Base-by-base conservation (phyloP, 2,329 filamentous ascomycete genomes). In the Cladorrhinum sp. region DNA sequence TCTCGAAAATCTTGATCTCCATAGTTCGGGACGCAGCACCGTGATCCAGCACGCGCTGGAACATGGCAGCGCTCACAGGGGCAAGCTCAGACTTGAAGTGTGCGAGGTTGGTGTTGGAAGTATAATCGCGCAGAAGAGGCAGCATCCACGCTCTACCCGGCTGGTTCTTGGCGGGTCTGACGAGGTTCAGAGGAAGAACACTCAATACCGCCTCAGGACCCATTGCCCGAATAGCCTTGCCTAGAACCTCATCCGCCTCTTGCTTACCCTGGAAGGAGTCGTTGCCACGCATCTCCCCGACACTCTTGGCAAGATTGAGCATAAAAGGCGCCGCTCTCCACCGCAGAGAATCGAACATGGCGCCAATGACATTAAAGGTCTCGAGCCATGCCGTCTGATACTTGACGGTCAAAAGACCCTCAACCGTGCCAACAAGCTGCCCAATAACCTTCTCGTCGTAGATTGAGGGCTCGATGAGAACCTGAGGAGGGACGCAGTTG, bases 1-100 rank as follows among this genome's bases (percentile, higher is more conserved):
- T 98, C 77, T 99, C 94, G 73, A 95, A 99, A 62, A 99, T 96
- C 80, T 99, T 99, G 72, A 95, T 85, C 73, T 98, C 92, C 83
- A 96, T 93, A 0, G 92, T 95, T 81, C 96, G 97, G 71, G 94
- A 90, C 14, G 86, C 86, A 21, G 85, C 79, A 14, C 90, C 91
- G 69, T 96, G 90, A 64, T 96, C 89, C 52, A 96, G 79, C 4
- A 98, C 90, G 66, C 85, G 87, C 73, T 98, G 91, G 74, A 94
- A 97, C 81, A 99, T 90, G 55, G 84, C 78, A 73, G 96, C 90
- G 72, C 94, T 98, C 23, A 99, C 79, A 16, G 95, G 92, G 5
- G 97, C 86, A 74, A 99, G 87, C 70, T 96, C 92, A 2, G 82
- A 79, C 67, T 87, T 88, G 81, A 99, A 99, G 74, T 97, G 92